Base-by-base conservation (phyloP, 768 basidiomycete genomes). In the Amyloporia xantha region DNA sequence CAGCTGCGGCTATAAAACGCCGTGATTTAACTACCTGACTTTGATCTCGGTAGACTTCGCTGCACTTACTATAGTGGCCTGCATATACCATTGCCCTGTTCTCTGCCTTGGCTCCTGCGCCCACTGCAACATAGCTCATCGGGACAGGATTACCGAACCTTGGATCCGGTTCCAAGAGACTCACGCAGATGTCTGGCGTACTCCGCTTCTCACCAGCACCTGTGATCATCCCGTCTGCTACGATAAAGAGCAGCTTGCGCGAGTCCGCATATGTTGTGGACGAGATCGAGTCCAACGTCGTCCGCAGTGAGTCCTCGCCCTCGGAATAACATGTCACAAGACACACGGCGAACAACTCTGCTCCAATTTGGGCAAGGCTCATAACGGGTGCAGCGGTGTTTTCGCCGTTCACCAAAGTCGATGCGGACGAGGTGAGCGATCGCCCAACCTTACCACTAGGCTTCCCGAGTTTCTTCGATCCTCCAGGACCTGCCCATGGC, bases 71-170 rank as follows among this genome's bases (percentile, higher is more conserved):
- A 68, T 98, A 97, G 72, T 99, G 95, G n/a, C 96, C 96, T 44
- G 96, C 96, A 72, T 99, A 98, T 17, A 98, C 89, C 90, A 96
- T 90, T 5, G 95, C 95, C 47, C 92, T 78, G 59, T 99, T 99
- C 62, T 93, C 84, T 46, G 76, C 77, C 72, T 98, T 97, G 17
- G 81, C 69, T 2, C 96, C 95, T 7, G 85, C 79, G 2, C 92
- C 96, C 24, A 99, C 91, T 2, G 96, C 89, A 48, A 77, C 68
- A 62, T 97, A 99, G 53, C 77, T 83, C 94, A 98, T 95, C 3
- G 95, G 91, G 39, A 81, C 81, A 2, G 96, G 96, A 59, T 96
- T 92, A 21, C 95, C 96, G 60, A 98, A 99, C 12, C 96, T 77
- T 21, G 90, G 86, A 66, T 99, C 96, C 3, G 89, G 88, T 57